Evolutionary conservation across 1,139 yeast genomes (phyloP), one percentile per base, ranked within the genome.

Genomic region (Yamadazyma dushanensis): DNA sequence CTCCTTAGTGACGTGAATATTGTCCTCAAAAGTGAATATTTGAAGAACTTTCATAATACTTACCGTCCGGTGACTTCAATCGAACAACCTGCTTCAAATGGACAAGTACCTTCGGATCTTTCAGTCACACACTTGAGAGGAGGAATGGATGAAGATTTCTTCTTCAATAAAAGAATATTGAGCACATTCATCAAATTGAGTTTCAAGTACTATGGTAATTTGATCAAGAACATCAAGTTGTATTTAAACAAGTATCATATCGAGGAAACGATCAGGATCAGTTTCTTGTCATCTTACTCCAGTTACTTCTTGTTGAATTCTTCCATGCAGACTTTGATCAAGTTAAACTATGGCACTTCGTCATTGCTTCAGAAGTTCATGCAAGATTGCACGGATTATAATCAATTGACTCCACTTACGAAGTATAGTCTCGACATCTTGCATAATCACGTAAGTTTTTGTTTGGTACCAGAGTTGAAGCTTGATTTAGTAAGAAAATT

Each of bases 261-360:
- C 10, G 73, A 67, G 37, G 63, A 55, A 38, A 62, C 73, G 2
- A 60, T 70, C 3, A 57, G 61, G 28, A 61, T 69, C 19, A 67
- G 73, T 8, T 51, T 68, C 29, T 57, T 63, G 35, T 56, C 70
- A 1, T 59, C 68, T 2, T 66, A 70, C 62, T 56, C 70, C 1
- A 57, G 63, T 14, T 63, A 60, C 40, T 50, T 67, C 27, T 64
- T 66, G 31, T 46, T 56, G 11, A 62, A 61, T 39, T 55, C 70
- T 1, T 59, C 64, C n/a, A 50, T 61, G 16, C 58, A 60, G 14
- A 64, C 73, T 0, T 48, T 58, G 16, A 49, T 59, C 27, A 49
- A 67, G 22, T 53, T 68, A 49, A 54, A 57, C 31, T 53, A 52
- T 19, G 74, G 75, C 5, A 61, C 72, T 0, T 56, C 69, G 1